These are phyloP conservation scores for Hyphopichia khmerensis DNA, from an alignment of 1,139 yeast genomes.

Conservation along the genomic window DNA sequence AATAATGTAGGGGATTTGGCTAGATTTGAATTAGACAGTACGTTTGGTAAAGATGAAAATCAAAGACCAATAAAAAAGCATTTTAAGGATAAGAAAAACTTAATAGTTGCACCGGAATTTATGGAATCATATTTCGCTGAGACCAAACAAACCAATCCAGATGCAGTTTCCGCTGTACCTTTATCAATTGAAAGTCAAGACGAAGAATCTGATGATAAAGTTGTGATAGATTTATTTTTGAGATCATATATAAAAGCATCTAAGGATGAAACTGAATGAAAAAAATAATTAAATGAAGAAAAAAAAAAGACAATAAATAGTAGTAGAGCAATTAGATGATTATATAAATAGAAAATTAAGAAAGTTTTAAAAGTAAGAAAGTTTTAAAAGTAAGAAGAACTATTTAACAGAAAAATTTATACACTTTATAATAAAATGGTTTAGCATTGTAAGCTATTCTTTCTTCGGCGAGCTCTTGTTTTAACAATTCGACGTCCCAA, in stretches of 20 bases:
- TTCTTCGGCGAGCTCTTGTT: slow-evolving; percentile 47
- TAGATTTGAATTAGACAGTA: slow-evolving; percentile 2
- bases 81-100: background rate
- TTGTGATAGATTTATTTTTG: slow-evolving; percentile 1
- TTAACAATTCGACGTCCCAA: slow-evolving; percentile 42
- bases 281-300: background rate
- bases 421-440: slow-evolving; percentile 34
- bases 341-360: too few species aligned
- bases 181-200: slow-evolving; percentile 1
- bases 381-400: background rate
- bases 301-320: too few species aligned
- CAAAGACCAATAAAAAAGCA: background rate
- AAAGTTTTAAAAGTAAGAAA: too few species aligned
- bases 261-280: background rate
- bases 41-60: background rate
- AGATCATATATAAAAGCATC: slow-evolving; percentile 1
- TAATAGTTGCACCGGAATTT: slow-evolving; percentile 1
- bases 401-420: slow-evolving; percentile 36
- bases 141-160: background rate
- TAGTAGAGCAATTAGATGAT: too few species aligned
- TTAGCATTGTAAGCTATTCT: slow-evolving; percentile 21
- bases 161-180: background rate
- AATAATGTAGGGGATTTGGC: slow-evolving; percentile 1
- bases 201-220: slow-evolving; percentile 2
- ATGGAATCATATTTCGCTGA: slow-evolving; percentile 1